Conservation (phyloP, 1,284 basidiomycete species). For the Cronartium quercuum region DNA sequence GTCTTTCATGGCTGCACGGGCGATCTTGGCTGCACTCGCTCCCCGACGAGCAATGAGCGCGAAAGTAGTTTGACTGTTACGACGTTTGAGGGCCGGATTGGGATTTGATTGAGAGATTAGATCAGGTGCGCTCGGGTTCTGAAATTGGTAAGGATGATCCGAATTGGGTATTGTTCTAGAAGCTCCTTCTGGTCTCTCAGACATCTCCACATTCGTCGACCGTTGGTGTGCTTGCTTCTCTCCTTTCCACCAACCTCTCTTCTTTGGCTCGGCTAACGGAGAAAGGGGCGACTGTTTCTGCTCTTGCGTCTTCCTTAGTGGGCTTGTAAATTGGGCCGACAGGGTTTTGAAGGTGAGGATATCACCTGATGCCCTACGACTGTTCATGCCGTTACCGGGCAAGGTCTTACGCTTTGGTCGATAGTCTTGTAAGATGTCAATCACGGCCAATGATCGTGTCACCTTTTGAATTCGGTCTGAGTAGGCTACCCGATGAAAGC, state of each 20-base stretch:
- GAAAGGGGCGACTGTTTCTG: neutral
- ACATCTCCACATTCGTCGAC: constrained; percentile 9
- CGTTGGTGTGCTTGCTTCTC: neutral
- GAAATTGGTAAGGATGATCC: neutral
- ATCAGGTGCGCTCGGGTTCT: neutral
- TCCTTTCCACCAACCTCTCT: neutral
- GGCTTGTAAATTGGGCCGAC: neutral
- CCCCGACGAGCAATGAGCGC: constrained; percentile 35
- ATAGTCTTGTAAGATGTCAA: constrained; percentile 65
- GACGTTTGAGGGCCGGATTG: neutral
- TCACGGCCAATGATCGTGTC: constrained; percentile 56
- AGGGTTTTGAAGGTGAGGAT: neutral
- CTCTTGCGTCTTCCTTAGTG: neutral
- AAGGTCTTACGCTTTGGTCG: constrained; percentile 56
- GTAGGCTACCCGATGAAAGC: constrained; percentile 68
- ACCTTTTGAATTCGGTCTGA: constrained; percentile 63
- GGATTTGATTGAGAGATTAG: neutral
- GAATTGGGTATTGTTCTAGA: neutral
- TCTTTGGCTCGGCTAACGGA: neutral
- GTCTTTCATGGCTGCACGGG: constrained; percentile 42
- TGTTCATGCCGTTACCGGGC: neutral
- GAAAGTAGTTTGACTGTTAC: constrained; percentile 28
- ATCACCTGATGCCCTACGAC: neutral
- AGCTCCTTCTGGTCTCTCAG: neutral
- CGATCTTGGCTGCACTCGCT: constrained; percentile 41